Base-by-base conservation (phyloP, 805 yeast genomes). In the Blastobotrys americana region DNA sequence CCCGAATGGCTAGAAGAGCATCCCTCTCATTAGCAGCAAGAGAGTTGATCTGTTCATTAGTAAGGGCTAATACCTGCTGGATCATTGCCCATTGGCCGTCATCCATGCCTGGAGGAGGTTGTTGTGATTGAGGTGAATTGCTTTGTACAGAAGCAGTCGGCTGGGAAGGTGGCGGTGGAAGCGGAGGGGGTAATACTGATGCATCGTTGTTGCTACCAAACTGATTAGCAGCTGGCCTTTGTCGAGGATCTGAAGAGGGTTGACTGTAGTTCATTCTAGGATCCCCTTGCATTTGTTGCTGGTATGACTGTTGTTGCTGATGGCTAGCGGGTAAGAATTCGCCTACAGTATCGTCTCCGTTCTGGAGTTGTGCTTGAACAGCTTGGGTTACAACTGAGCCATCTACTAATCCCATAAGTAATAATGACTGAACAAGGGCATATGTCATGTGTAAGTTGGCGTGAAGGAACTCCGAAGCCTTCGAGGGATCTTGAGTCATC, bases 381-480 rank as follows among this genome's bases (percentile, higher is more conserved):
- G 55, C 57, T 40, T 55, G 54, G 13, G 50, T 43, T 9, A 55
- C 56, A 1, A 55, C 59, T 25, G 51, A 45, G 21, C 48, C 64
- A 35, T 56, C 61, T 13, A 58, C 64, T 34, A 59, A 56, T 20
- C 65, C 70, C 56, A 64, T 64, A 48, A 60, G 61, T 49, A 80
- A 60, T 44, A 84, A 63, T 1, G 81, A 70, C 58, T 88, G 95
- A 1, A 87, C 84, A 25, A 87, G 65, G 0, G 93, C 87, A 57
- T 80, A 85, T 1, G 83, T 66, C 42, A 88, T 67, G 56, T 85
- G 95, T 0, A 93, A 90, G 54, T 80, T 54, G 3, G 50, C 78
- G 48, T 72, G 71, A 19, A 87, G 68, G 34, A 87, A 64, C 28
- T 72, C 72, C 43, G 71, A 74, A 68, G 82, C 82, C 46, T 79